Base-by-base conservation (phyloP, 768 basidiomycete species). In the Mycena pura region DNA sequence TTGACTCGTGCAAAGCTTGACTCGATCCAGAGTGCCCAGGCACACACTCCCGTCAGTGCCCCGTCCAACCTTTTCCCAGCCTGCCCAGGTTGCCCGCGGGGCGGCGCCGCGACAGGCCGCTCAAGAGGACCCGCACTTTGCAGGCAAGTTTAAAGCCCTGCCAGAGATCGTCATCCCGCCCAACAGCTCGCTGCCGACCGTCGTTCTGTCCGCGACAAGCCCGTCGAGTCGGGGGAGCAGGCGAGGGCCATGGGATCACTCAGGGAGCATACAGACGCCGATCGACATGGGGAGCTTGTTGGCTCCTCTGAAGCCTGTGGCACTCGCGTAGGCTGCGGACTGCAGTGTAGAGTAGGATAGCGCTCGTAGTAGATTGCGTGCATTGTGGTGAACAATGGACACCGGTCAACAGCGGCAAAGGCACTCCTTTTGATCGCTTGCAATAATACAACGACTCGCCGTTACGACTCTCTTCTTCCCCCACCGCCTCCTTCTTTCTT, bases 1-100 rank as follows among this genome's bases (percentile, higher is more conserved):
- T 44, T 38, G 22, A 27, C 31, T 41, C 53, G 32, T 17, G 43
- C 34, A n/a, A 5, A 17, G 31, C 32, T 57, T 17, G 56, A 47
- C 36, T 21, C 41, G 21, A 13, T 21, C 48, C 63, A 83, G 83
- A 49, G 64, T 77, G 43, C 83, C 88, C 21, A 89, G 83, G 69
- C 88, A 91, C 73, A 82, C 77, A 14, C 78, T 92, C 64, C 91
- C 91, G 13, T 82, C 85, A n/a, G 22, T 87, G 25, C 91, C 91
- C 11, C 77, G 77, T 36, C 88, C 88, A 0, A 76, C 77, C 25
- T 82, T 84, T 57, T 70, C 78, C 29, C 74, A 76, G 45, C 70
- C 76, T 22, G 69, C 71, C 25, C 57, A 51, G 4, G 61, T 76
- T 25, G 61, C 65, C 24, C 70, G 68, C 17, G 64, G 62, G 0